Base-by-base conservation (phyloP, 352 stramenopile species). In the Phytophthora ohioensis region DNA sequence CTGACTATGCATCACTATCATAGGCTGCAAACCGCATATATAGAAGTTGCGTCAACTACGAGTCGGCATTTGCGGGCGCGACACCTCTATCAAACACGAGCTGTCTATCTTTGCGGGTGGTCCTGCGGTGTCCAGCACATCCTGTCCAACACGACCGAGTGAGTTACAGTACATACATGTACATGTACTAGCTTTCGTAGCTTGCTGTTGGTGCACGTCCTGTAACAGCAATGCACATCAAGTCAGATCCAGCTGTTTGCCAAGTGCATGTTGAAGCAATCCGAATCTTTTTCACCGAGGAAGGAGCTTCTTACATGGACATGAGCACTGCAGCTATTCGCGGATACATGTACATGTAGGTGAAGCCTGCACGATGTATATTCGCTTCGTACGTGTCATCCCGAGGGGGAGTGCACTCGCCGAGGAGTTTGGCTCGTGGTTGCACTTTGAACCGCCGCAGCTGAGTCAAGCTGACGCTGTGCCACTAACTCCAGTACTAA, bases 201-300 rank as follows among this genome's bases (percentile, higher is more conserved):
- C 21, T 52, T 3, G 21, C 11, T 32, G 15, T 8, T 21, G 38
- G 10, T 36, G 21, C 17, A 27, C 11, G 35, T 57, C 11, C 7
- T 48, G 43, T 46, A 59, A 51, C 52, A 53, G 56, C 47, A 36
- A 48, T 60, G 52, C 31, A 51, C 38, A 52, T 56, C 59, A 57
- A 73, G 51, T 58, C 27, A 67, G 32, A 48, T 17, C 48, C 64
- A 62, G 32, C 17, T 61, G 55, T 47, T 64, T 32, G 42, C 47
- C 43, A 64, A 52, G 34, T 61, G 60, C 45, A 65, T 17, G 52
- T 73, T 65, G 59, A 73, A 69, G 66, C 34, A 3, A 5, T 57
- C 66, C 66, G 43, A 67, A 73, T 69, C n/a, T 73, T 46, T 62
- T 62, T 12, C 4, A 30, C 17, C n/a, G 46, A 13, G 15, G 38